phyloP scores from a whole-genome alignment of 495 filamentous ascomycete species.

The Penicillium desertorum region DNA sequence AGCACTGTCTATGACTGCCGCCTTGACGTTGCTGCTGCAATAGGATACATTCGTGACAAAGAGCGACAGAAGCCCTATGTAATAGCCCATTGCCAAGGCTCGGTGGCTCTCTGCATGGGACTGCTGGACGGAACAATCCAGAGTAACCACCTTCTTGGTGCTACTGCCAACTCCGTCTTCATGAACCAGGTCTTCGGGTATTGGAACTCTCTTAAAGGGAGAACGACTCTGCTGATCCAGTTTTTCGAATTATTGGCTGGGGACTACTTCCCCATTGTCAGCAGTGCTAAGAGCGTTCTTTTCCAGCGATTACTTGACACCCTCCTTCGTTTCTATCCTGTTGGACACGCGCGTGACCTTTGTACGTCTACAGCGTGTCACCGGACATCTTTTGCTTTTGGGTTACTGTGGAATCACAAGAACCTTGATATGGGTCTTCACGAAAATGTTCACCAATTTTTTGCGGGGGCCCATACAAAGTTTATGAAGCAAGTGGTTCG shows the following conservation, averaged over 20 bases:
- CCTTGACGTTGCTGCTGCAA: conserved; percentile 58
- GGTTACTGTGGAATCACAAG: conserved; percentile 62
- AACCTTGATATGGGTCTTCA: conserved; percentile 66
- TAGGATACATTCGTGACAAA: conserved; percentile 51
- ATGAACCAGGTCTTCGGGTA: conserved; percentile 60
- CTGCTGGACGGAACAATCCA: conserved; percentile 63
- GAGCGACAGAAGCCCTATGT: conserved; percentile 50
- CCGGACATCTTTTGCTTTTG: conserved; percentile 59
- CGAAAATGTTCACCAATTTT: conserved; percentile 59
- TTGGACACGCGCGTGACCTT: conserved; percentile 52
- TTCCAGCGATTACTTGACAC: conserved; percentile 17
- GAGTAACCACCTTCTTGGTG: conserved; percentile 39
- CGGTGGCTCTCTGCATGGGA: conserved; percentile 57
- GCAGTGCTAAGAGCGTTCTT: not conserved
- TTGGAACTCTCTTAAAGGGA: conserved; percentile 59
- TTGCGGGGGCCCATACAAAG: conserved; percentile 62
- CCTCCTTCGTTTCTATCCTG: conserved; percentile 54
- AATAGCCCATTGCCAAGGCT: conserved; percentile 66
- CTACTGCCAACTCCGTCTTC: conserved; percentile 64
- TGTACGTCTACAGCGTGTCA: conserved; percentile 64
- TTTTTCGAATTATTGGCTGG: conserved; percentile 19
- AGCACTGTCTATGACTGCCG: conserved; percentile 64
- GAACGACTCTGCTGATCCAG: conserved; percentile 39
- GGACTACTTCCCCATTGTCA: conserved; percentile 15
- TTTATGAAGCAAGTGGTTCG: conserved; percentile 57